phyloP scores from a whole-genome alignment of 305 asterid species.

The Rubia tinctorum region DNA sequence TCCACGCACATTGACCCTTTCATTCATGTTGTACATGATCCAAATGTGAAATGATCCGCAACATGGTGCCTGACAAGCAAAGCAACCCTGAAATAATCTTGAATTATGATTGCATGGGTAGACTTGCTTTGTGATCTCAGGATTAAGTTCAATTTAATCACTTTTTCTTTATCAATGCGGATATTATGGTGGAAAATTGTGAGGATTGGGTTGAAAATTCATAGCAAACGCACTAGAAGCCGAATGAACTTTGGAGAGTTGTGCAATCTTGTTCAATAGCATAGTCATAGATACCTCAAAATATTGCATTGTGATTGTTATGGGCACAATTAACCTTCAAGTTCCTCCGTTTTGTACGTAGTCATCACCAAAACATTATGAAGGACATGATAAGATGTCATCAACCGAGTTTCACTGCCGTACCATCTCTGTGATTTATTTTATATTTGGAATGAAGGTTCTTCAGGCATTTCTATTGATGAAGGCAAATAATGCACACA shows the following conservation, averaged over 20 bases:
- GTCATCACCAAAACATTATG: too few species aligned
- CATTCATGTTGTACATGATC: neutral
- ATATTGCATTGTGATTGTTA: too few species aligned
- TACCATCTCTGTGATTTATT: neutral
- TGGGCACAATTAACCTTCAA: too few species aligned
- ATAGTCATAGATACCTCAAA: too few species aligned
- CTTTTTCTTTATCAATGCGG: too few species aligned
- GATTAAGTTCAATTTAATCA: neutral
- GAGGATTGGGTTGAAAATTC: too few species aligned
- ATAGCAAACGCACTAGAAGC: too few species aligned
- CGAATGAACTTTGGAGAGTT: too few species aligned
- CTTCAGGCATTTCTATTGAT: slow-evolving; percentile 78
- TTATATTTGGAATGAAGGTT: slow-evolving; percentile 38
- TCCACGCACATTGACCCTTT: neutral
- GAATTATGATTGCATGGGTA: neutral
- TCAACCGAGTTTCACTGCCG: neutral
- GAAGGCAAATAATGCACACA: slow-evolving; percentile 84
- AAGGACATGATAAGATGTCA: too few species aligned
- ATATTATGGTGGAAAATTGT: too few species aligned
- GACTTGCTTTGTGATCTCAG: neutral
- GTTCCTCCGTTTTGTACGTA: too few species aligned
- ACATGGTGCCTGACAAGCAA: neutral
- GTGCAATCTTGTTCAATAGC: too few species aligned
- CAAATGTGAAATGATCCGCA: neutral
- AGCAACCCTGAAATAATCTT: neutral